Conservation (phyloP, 169 alveolate genomes). For the Eimeria praecox region DNA sequence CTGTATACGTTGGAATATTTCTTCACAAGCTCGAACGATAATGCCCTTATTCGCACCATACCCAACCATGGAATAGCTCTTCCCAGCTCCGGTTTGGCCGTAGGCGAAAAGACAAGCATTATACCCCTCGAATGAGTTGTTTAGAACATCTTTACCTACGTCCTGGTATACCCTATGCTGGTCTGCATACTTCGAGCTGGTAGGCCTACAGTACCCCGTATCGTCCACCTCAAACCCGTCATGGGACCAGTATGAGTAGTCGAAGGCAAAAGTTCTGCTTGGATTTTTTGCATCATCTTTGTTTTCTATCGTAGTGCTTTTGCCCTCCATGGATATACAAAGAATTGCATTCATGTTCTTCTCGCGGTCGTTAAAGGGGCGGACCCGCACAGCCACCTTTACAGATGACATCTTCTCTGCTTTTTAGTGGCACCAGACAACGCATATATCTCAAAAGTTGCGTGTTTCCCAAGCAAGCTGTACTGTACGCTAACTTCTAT, state of each 20-base stretch:
- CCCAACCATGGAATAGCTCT: conserved; percentile 96
- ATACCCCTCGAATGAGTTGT: conserved; percentile 96
- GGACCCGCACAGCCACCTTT: conserved; percentile 94
- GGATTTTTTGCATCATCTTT: conserved; percentile 85
- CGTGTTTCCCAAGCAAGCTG: not conserved
- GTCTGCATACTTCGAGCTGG: conserved; percentile 89
- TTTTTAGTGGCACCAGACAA: not conserved
- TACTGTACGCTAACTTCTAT: not conserved
- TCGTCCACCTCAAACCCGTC: conserved; percentile 92
- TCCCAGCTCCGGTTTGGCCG: conserved; percentile 93
- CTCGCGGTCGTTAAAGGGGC: conserved; percentile 93
- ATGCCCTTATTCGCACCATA: conserved; percentile 96
- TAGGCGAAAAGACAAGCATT: conserved; percentile 97
- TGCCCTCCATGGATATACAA: conserved; percentile 91
- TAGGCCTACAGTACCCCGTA: conserved; percentile 85
- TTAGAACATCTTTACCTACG: conserved; percentile 92
- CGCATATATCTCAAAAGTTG: not conserved
- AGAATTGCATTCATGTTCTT: conserved; percentile 87
- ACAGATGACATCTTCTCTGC: conserved; percentile 86
- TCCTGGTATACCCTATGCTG: conserved; percentile 89
- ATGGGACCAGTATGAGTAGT: conserved; percentile 96
- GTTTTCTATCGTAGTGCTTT: conserved; percentile 87
- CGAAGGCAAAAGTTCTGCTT: conserved; percentile 91
- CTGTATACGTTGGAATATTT: conserved; percentile 91
- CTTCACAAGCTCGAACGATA: conserved; percentile 95